Percentiles rank a stretch among this genome's conserved stretches.
phyloP scores from a whole-genome alignment of 2,329 filamentous ascomycete species.

The Ceratocystiopsis brevicomis region DNA sequence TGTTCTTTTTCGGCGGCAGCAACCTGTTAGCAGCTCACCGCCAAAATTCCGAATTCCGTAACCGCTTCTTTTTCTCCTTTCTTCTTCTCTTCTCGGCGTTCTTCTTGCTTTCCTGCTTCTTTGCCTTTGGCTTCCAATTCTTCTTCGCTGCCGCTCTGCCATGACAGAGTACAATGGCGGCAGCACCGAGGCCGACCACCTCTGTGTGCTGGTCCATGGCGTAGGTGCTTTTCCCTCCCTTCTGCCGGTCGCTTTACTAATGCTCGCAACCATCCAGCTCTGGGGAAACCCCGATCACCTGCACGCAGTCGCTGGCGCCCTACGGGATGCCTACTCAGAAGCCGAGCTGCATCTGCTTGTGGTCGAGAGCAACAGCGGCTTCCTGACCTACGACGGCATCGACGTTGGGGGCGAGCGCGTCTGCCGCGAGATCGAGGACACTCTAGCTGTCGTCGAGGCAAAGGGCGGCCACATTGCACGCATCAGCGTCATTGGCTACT shows the following conservation, averaged over 20 bases:
- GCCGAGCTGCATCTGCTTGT: slow-evolving; percentile 52
- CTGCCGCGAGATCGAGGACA: slow-evolving; percentile 46
- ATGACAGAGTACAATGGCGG: slow-evolving; percentile 32
- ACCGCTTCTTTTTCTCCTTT: too few relatives aligned
- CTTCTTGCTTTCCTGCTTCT: too few relatives aligned
- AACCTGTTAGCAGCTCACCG: too few relatives aligned
- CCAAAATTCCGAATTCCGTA: too few relatives aligned
- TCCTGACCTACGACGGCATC: slow-evolving; percentile 52
- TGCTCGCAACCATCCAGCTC: slow-evolving; percentile 24
- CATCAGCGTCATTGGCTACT: slow-evolving; percentile 78
- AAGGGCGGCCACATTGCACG: slow-evolving; percentile 58
- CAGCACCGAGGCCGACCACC: slow-evolving; percentile 41
- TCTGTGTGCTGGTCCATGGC: slow-evolving; percentile 62
- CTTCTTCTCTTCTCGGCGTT: too few relatives aligned
- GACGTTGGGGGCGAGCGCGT: slow-evolving; percentile 49
- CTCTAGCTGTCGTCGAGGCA: slow-evolving; percentile 28
- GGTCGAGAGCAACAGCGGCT: slow-evolving; percentile 54
- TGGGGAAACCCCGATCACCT: slow-evolving; percentile 69
- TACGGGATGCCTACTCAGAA: slow-evolving; percentile 40
- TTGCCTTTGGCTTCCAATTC: too few relatives aligned
- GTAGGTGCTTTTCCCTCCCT: slow-evolving; percentile 24
- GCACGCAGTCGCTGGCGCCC: slow-evolving; percentile 42
- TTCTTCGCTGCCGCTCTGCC: not conserved
- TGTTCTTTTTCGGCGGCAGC: too few relatives aligned
- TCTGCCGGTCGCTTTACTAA: not conserved